phyloP scores from a whole-genome alignment of 2,329 filamentous ascomycete genomes.

The Cordyceps militaris region DNA sequence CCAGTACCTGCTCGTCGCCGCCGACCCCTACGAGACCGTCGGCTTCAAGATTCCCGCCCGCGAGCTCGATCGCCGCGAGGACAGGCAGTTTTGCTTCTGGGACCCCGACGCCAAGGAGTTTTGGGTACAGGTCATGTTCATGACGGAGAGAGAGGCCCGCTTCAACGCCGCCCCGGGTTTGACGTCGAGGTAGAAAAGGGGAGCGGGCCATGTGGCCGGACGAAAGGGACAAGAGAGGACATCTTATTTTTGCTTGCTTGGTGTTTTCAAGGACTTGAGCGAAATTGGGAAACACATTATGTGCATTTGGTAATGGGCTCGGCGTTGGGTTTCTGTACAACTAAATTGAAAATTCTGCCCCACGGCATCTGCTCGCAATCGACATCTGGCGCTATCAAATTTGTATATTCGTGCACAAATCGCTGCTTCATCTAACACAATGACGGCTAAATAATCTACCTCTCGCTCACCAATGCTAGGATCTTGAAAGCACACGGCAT shows the following conservation, averaged over 20 bases:
- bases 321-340: slow-evolving; percentile 4
- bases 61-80: slow-evolving; percentile 85
- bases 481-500: neutral
- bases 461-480: slow-evolving; percentile 4
- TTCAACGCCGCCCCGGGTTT: slow-evolving; percentile 62
- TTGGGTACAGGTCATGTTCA: slow-evolving; percentile 96
- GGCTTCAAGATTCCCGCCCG: slow-evolving; percentile 91
- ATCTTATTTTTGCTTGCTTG: neutral
- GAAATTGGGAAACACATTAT: neutral
- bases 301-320: neutral
- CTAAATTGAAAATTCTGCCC: neutral
- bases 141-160: slow-evolving; percentile 93
- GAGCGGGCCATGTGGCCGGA: no score
- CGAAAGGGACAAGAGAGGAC: neutral
- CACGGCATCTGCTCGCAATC: neutral
- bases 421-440: neutral
- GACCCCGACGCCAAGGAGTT: slow-evolving; percentile 95
- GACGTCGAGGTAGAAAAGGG: slow-evolving; percentile 34
- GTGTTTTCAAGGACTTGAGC: neutral
- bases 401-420: neutral
- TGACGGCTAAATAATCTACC: neutral
- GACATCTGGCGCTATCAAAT: neutral
- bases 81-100: slow-evolving; percentile 88
- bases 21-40: slow-evolving; percentile 96
- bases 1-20: slow-evolving; percentile 91